A percentile compares a stretch with the other conserved stretches of the same genome.
These are phyloP conservation scores for Syzygium aqueum DNA, from an alignment of 345 rosid genomes.

Conservation along the genomic window DNA sequence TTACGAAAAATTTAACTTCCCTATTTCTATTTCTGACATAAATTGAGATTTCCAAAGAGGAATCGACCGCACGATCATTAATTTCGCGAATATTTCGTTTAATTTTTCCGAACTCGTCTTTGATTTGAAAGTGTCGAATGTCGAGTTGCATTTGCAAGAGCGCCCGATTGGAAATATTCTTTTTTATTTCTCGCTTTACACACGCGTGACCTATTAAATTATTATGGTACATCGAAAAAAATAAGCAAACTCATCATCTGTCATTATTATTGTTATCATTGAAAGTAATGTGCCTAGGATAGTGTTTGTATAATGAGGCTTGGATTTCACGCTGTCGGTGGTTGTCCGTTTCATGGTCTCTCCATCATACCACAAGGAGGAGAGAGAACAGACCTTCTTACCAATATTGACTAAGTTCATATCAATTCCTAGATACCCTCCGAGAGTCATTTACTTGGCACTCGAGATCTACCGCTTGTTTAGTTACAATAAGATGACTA, in stretches of 20 bases:
- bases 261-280: neutral
- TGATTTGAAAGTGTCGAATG: accelerated
- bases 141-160: accelerated
- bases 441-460: too few relatives aligned
- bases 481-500: too few relatives aligned
- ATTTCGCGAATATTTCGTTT: neutral
- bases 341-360: too few relatives aligned
- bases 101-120: neutral
- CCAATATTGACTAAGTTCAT: too few relatives aligned
- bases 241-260: neutral
- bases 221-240: neutral
- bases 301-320: neutral
- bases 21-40: neutral
- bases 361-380: neutral
- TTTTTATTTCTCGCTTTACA: accelerated
- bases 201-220: neutral
- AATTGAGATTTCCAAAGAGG: neutral
- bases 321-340: neutral
- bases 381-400: neutral
- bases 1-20: neutral
- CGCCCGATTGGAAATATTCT: accelerated
- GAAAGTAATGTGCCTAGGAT: neutral
- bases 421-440: too few relatives aligned
- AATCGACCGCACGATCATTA: neutral
- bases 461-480: too few relatives aligned